Evolutionary conservation across 306 rosid genomes (phyloP).

Genomic region (Trifolium fragiferum): DNA sequence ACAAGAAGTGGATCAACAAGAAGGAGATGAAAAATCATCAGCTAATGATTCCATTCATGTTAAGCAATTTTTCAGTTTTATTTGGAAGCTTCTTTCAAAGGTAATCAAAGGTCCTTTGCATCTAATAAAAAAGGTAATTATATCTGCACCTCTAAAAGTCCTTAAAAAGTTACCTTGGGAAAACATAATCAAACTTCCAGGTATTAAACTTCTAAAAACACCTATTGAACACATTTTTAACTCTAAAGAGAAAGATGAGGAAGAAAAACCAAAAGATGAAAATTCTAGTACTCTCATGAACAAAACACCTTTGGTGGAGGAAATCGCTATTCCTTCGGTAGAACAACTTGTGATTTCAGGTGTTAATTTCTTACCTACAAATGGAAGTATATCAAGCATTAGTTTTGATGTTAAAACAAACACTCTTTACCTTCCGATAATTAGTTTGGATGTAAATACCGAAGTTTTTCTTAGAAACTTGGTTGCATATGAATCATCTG

Average conservation of each 20-base stretch:
- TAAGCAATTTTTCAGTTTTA: not conserved
- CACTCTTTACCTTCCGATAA: constrained; percentile 61
- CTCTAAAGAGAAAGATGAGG: not conserved
- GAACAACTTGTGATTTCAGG: constrained; percentile 40
- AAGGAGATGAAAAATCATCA: constrained; percentile 32
- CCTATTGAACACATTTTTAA: not conserved
- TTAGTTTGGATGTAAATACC: constrained; percentile 59
- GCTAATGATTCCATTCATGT: not conserved
- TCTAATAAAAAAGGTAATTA: not conserved
- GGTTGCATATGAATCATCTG: constrained; percentile 77
- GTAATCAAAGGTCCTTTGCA: not conserved
- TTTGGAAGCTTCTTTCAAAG: not conserved
- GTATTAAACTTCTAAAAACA: not conserved
- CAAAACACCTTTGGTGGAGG: not conserved
- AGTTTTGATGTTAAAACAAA: constrained; percentile 52
- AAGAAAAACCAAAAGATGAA: not conserved
- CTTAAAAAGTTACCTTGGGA: not conserved
- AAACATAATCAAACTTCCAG: not conserved
- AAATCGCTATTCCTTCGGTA: not conserved
- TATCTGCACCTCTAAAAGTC: not conserved
- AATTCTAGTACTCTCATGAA: not conserved
- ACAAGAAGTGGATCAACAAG: constrained; percentile 18
- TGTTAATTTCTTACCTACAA: constrained; percentile 47
- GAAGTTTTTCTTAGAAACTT: constrained; percentile 65
- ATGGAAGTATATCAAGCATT: constrained; percentile 51